Evolutionary conservation across 768 basidiomycete genomes (phyloP).

Genomic region (Suillus alpinus): DNA sequence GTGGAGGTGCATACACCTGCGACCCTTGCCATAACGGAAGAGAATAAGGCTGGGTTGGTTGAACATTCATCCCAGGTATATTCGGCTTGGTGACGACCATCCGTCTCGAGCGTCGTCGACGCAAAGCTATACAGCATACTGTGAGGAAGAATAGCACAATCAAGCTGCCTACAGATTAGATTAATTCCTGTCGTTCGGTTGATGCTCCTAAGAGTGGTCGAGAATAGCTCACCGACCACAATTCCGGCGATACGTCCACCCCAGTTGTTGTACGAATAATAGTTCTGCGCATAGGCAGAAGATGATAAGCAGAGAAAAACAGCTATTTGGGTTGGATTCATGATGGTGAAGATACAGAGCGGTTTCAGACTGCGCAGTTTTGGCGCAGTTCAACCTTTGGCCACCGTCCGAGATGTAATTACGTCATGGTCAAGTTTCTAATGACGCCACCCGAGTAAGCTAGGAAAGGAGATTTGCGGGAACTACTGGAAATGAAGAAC

Average conservation of each 20-base stretch:
- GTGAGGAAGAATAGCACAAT: constrained; percentile 11
- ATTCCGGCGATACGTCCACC: constrained; percentile 23
- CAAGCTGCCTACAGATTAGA: constrained; percentile 11
- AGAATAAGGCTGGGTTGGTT: not conserved
- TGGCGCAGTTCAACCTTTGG: too few species aligned
- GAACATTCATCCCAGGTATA: not conserved
- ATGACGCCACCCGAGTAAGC: not conserved
- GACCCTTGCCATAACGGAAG: constrained; percentile 11
- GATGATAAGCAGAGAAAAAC: constrained; percentile 6
- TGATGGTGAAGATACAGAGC: not conserved
- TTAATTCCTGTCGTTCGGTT: not conserved
- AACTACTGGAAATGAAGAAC: not conserved
- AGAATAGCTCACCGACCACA: constrained; percentile 18
- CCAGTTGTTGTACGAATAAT: constrained; percentile 8
- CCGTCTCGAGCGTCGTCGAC: constrained; percentile 7
- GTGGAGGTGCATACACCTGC: constrained; percentile 6
- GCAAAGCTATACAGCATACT: constrained; percentile 2
- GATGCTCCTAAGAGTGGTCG: too few species aligned
- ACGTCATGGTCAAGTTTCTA: not conserved
- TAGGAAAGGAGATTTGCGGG: not conserved
- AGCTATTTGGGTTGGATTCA: not conserved
- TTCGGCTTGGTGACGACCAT: not conserved
- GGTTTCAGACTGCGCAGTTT: not conserved
- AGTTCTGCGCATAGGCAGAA: constrained; percentile 11
- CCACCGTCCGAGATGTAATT: not conserved